Percentiles rank a stretch among this genome's conserved stretches.
phyloP scores from a whole-genome alignment of 768 basidiomycete species.

The Brasilioporus rufonigricans region DNA sequence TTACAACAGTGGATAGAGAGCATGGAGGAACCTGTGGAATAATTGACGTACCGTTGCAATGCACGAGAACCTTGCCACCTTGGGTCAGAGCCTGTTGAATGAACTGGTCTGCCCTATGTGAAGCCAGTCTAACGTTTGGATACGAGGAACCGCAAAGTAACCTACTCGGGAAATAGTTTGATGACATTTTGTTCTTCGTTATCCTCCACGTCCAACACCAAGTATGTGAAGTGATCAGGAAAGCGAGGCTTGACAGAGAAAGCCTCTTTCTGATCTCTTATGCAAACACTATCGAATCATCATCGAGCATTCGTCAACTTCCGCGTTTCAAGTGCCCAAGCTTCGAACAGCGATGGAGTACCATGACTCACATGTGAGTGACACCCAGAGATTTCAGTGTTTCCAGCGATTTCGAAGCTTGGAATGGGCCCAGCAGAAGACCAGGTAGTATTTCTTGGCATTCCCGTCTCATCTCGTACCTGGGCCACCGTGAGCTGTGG shows the following conservation, averaged over 20 bases:
- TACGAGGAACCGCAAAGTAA: constrained; percentile 3
- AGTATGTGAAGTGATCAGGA: constrained; percentile 71
- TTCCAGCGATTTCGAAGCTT: constrained; percentile 80
- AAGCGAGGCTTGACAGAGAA: constrained; percentile 89
- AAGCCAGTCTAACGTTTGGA: neutral
- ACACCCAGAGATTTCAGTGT: constrained; percentile 63
- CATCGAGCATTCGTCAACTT: neutral
- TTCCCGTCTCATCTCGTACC: constrained; percentile 95
- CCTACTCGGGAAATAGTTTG: constrained; percentile 80
- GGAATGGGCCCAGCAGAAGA: constrained; percentile 82
- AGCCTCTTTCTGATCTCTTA: constrained; percentile 85
- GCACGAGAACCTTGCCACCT: constrained; percentile 79
- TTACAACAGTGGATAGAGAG: neutral
- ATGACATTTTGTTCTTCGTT: constrained; percentile 95
- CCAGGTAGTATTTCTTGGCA: constrained; percentile 89
- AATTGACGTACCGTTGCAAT: constrained; percentile 71
- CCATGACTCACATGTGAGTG: constrained; percentile 69
- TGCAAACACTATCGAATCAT: constrained; percentile 61
- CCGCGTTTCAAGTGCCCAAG: neutral
- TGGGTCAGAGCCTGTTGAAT: constrained; percentile 58
- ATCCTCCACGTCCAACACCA: constrained; percentile 85
- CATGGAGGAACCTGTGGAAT: neutral
- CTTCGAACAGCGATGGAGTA: neutral
- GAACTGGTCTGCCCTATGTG: constrained; percentile 66
- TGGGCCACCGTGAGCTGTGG: constrained; percentile 29